Percentiles rank a stretch among this genome's conserved stretches.
These are phyloP conservation scores for Fusarium piperis DNA, from an alignment of 2,329 filamentous ascomycete species.

Conservation along the genomic window DNA sequence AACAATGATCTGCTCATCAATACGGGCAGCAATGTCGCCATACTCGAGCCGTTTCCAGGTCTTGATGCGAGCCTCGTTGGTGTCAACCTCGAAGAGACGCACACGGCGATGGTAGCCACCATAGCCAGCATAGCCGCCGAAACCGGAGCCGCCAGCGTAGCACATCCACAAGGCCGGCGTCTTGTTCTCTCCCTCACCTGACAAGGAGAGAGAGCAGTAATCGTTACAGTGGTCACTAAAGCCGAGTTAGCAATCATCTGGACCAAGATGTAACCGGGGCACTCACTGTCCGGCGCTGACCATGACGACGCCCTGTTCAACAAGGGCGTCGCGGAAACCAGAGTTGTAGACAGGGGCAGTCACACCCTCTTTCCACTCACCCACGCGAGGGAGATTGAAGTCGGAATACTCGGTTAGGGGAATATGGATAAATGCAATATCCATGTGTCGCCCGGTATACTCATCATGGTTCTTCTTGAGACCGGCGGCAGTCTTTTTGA, in stretches of 20 bases:
- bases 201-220: conserved; percentile 80
- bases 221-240: conserved; percentile 92
- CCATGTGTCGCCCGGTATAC: conserved; percentile 93
- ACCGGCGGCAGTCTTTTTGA: conserved; percentile 77
- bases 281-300: conserved; percentile 91
- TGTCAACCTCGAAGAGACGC: conserved; percentile 91
- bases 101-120: conserved; percentile 84
- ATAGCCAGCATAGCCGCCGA: conserved; percentile 95
- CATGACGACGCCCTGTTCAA: conserved; percentile 85
- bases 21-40: conserved; percentile 60
- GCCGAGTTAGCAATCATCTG: conserved; percentile 36
- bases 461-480: conserved; percentile 81
- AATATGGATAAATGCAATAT: conserved; percentile 97
- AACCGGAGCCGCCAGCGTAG: conserved; percentile 90
- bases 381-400: conserved; percentile 65
- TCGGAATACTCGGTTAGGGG: conserved; percentile 89
- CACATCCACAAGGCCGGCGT: conserved; percentile 93
- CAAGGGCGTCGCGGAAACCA: conserved; percentile 89
- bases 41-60: conserved; percentile 93
- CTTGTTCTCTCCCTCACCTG: conserved; percentile 54
- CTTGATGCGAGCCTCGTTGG: conserved; percentile 85
- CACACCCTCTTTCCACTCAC: conserved; percentile 82
- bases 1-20: conserved; percentile 74
- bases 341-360: conserved; percentile 92
- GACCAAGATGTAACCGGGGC: background rate